Conservation (phyloP, 305 asterid genomes). For the Euphrasia arctica region DNA sequence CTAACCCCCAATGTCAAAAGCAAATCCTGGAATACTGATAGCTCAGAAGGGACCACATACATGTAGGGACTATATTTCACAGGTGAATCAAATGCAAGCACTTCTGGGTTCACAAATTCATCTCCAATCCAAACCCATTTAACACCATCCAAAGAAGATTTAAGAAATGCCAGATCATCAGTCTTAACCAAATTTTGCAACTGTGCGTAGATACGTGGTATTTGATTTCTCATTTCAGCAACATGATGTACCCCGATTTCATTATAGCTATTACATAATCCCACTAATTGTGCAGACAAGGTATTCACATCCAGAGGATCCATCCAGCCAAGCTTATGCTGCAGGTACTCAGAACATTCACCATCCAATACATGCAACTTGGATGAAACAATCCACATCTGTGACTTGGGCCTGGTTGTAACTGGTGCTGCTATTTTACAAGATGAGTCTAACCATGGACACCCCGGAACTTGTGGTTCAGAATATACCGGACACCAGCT, state of each 20-base stretch:
- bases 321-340: slow-evolving; percentile 81
- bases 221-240: slow-evolving; percentile 66
- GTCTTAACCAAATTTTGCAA: slow-evolving; percentile 64
- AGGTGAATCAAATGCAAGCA: slow-evolving; percentile 96
- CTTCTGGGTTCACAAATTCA: slow-evolving; percentile 80
- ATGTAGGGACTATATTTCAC: slow-evolving; percentile 93
- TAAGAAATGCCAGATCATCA: slow-evolving; percentile 50
- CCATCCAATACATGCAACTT: slow-evolving; percentile 77
- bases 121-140: slow-evolving; percentile 99
- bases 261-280: slow-evolving; percentile 52
- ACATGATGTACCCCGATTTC: slow-evolving; percentile 46
- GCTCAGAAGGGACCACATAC: slow-evolving; percentile 94
- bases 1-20: slow-evolving; percentile 89
- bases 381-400: slow-evolving; percentile 88
- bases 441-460: slow-evolving; percentile 74
- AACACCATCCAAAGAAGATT: slow-evolving; percentile 57
- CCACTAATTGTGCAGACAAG: slow-evolving; percentile 73
- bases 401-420: slow-evolving; percentile 73
- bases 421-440: slow-evolving; percentile 62
- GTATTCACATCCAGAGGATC: slow-evolving; percentile 48
- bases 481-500: slow-evolving; percentile 88
- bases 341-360: slow-evolving; percentile 67
- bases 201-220: slow-evolving; percentile 62
- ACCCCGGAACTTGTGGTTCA: slow-evolving; percentile 63
- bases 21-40: slow-evolving; percentile 75